A percentile compares a stretch with the other conserved stretches of the same genome.
Evolutionary conservation across 805 yeast species (phyloP).

Genomic region (Myxozyma vanderwaltii): DNA sequence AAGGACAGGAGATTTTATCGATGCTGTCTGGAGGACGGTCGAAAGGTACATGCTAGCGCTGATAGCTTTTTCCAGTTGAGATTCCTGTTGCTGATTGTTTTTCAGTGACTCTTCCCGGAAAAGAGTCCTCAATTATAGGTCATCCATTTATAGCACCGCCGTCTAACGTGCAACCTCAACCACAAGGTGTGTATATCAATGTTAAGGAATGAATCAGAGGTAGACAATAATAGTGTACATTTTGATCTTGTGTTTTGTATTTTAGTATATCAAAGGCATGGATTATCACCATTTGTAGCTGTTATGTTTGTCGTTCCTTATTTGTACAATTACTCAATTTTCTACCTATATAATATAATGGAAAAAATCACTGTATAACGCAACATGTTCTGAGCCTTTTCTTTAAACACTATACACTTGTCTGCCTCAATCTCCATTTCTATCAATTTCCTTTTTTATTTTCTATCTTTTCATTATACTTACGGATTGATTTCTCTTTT

Average conservation of each 20-base stretch:
- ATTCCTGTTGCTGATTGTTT: neutral
- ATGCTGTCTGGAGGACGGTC: slow-evolving; percentile 19
- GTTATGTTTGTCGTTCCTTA: slow-evolving; percentile 4
- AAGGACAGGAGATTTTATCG: slow-evolving; percentile 26
- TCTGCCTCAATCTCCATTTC: neutral
- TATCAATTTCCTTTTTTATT: neutral
- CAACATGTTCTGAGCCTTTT: neutral
- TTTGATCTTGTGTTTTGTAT: neutral
- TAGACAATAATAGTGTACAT: neutral
- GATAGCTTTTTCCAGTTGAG: neutral
- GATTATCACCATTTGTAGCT: neutral
- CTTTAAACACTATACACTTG: neutral
- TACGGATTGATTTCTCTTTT: neutral
- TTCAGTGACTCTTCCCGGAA: slow-evolving; percentile 3
- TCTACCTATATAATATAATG: neutral
- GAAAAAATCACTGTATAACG: neutral
- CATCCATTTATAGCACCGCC: slow-evolving; percentile 2
- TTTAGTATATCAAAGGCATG: neutral
- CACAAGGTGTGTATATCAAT: slow-evolving; percentile 23
- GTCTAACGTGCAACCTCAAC: slow-evolving; percentile 4
- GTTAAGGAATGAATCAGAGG: slow-evolving; percentile 9
- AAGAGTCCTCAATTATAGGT: slow-evolving; percentile 8
- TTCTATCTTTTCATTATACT: neutral
- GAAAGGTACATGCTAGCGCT: slow-evolving; percentile 16
- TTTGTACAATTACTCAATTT: slow-evolving; percentile 6